Base-by-base conservation (phyloP, 116 monocot genomes). In the Phalaenopsis hybrid region DNA sequence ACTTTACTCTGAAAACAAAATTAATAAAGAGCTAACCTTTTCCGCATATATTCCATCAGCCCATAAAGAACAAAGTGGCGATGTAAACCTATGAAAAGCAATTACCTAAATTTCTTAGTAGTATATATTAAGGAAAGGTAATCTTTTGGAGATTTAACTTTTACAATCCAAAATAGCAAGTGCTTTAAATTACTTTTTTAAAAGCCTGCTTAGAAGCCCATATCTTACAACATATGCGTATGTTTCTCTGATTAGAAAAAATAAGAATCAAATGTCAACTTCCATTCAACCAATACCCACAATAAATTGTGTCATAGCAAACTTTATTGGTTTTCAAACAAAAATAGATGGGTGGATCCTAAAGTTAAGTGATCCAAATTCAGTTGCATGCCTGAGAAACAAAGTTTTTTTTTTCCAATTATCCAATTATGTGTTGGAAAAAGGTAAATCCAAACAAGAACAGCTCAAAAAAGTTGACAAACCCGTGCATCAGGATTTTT, bases 21-120 rank as follows among this genome's bases (percentile, higher is more conserved):
- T 45, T 44, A 45, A 18, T 21, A 25, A 72, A 31, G 3, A 16
- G 74, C 86, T 70, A 78, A 94, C 96, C 94, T 89, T 76, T 84
- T 91, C 81, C 82, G 87, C 80, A 96, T 50, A 85, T 70, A 90
- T 81, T 96, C 96, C 91, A 91, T 91, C 72, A 96, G 69, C 59
- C 96, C 96, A 89, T 86, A 96, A 45, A 96, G 84, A 85, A 96
- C 89, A 89, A 96, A 96, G 77, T 96, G 92, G n/a, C 94, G 91
- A 84, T 96, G 96, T 25, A 96, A 79, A 77, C 96, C 96, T 96
- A 72, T 23, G 55, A 51, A 21, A 80, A 61, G 17, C 44, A 77
- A n/a, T 77, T 46, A 51, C 8, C n/a, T 25, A 4, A 33, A 51
- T 51, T 77, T 77, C 20, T 77, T 18, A 77, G 17, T 52, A 50